Percentiles rank a stretch among this genome's conserved stretches.
phyloP scores from a whole-genome alignment of 148 eudicot genomes.

The Chenopodium album region DNA sequence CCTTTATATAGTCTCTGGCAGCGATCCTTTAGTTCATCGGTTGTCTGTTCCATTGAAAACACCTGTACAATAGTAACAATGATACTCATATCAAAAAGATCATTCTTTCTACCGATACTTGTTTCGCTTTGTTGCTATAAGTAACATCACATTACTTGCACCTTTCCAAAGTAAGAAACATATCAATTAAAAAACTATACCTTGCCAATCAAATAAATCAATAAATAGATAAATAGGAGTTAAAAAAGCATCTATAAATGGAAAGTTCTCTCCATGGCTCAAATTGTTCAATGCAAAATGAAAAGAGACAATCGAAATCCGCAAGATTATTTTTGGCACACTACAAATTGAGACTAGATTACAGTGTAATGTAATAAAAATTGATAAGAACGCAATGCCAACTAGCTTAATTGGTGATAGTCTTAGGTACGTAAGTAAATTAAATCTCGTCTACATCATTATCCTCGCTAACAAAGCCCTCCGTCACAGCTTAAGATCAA shows the following conservation, averaged over 20 bases:
- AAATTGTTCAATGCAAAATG: too few relatives aligned
- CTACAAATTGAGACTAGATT: background rate
- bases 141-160: background rate
- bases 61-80: slow-evolving; percentile 31
- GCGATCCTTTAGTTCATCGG: slow-evolving; percentile 81
- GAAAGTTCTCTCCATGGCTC: too few relatives aligned
- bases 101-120: background rate
- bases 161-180: background rate
- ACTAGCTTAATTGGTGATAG: too few relatives aligned
- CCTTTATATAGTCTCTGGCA: slow-evolving; percentile 80
- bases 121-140: background rate
- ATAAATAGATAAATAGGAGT: too few relatives aligned
- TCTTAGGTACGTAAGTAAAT: background rate
- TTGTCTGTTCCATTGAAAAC: slow-evolving; percentile 54
- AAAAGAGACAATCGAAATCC: too few relatives aligned
- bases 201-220: too few relatives aligned
- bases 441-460: too few relatives aligned
- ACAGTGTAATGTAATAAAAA: background rate
- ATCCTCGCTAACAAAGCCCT: too few relatives aligned
- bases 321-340: too few relatives aligned
- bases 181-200: background rate
- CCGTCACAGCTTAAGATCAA: too few relatives aligned
- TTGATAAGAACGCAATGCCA: background rate
- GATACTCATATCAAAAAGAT: background rate
- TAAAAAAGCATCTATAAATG: too few relatives aligned